Percentiles rank a stretch among this genome's conserved stretches.
These are phyloP conservation scores for Hymenochaete sp. DNA, from an alignment of 1,284 basidiomycete genomes.

Conservation along the genomic window DNA sequence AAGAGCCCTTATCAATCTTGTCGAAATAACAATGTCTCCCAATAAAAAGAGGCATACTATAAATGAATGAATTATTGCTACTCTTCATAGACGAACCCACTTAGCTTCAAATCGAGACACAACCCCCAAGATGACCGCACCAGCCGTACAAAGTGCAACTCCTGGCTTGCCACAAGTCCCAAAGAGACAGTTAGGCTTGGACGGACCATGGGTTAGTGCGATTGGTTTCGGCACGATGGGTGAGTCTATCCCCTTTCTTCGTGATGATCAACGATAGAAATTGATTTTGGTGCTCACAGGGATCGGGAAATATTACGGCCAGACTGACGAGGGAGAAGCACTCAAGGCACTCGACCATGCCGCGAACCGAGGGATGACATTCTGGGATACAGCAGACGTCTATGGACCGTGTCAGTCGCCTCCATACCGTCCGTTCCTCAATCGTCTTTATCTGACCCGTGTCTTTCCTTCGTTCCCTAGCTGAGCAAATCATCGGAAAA, in stretches of 20 bases:
- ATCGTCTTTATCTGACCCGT: too few relatives aligned
- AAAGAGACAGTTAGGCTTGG: constrained; percentile 1
- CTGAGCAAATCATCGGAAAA: constrained; percentile 11
- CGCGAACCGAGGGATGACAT: constrained; percentile 13
- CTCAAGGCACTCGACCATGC: constrained; percentile 6
- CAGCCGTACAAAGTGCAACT: too few relatives aligned
- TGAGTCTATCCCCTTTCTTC: not conserved
- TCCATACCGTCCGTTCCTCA: not conserved
- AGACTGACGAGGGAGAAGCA: constrained; percentile 10
- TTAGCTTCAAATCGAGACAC: too few relatives aligned
- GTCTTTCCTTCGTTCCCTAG: constrained; percentile 1
- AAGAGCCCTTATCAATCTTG: too few relatives aligned
- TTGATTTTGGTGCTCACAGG: too few relatives aligned
- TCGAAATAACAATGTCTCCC: too few relatives aligned
- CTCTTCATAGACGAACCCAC: too few relatives aligned
- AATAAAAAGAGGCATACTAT: too few relatives aligned
- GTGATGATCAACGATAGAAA: not conserved
- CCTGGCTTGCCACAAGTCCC: not conserved
- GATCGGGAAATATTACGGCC: constrained; percentile 11
- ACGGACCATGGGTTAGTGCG: constrained; percentile 9
- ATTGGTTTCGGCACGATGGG: constrained; percentile 13
- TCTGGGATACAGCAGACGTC: constrained; percentile 14
- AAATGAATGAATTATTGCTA: too few relatives aligned
- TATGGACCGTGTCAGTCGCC: constrained; percentile 8
- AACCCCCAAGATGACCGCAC: too few relatives aligned